Conservation (phyloP, 78 protist species). For the Emiliania huxleyi region DNA sequence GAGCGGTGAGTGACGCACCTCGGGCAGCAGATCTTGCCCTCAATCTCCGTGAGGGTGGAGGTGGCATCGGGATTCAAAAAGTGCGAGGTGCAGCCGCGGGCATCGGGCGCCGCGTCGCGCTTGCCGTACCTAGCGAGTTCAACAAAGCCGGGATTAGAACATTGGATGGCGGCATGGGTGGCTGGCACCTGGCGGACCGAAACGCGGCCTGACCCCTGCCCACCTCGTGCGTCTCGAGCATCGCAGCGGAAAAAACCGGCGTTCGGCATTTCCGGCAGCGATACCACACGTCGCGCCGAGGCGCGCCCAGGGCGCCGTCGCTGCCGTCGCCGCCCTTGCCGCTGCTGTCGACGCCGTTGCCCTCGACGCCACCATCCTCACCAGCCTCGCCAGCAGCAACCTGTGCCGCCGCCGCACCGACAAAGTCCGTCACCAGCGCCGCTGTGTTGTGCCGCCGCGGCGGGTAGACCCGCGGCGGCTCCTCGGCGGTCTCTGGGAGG, state of each 20-base stretch:
- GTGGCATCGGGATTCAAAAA: background rate
- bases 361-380: background rate
- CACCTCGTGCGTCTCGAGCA: background rate
- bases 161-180: background rate
- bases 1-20: too few species aligned
- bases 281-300: background rate
- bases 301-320: background rate
- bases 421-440: background rate
- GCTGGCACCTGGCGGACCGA: background rate
- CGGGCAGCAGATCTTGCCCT: slow-evolving; percentile 11
- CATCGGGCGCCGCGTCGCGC: too few species aligned
- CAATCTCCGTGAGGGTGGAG: background rate
- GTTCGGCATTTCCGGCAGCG: background rate
- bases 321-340: background rate
- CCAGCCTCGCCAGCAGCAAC: background rate
- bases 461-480: too few species aligned
- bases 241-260: background rate
- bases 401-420: background rate
- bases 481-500: too few species aligned
- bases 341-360: background rate
- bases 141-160: too few species aligned
- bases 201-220: slow-evolving; percentile 14
- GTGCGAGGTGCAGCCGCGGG: background rate
- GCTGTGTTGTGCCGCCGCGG: background rate
- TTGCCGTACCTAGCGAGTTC: too few species aligned